Conservation (phyloP, 1,284 basidiomycete genomes). For the Irpex lacteus region DNA sequence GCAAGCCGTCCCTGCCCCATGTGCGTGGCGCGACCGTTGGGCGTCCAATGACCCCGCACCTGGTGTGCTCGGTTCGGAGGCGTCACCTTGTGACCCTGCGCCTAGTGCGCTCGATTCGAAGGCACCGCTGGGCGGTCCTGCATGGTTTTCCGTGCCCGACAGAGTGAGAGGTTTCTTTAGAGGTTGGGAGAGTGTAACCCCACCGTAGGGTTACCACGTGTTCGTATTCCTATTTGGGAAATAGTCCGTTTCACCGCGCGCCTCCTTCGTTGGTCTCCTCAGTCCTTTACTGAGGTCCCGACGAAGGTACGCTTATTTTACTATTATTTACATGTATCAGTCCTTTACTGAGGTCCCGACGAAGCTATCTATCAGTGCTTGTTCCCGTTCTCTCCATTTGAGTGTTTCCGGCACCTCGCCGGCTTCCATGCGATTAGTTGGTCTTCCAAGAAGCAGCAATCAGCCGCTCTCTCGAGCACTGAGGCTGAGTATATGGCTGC, state of each 20-base stretch:
- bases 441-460: too few species aligned
- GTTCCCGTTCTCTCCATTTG: not conserved
- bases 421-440: too few species aligned
- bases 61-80: not conserved
- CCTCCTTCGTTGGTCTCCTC: not conserved
- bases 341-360: not conserved
- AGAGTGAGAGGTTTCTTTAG: not conserved
- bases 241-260: too few species aligned
- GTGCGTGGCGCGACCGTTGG: not conserved
- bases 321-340: not conserved
- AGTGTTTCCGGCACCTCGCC: not conserved
- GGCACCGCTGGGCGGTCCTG: not conserved
- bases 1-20: too few species aligned
- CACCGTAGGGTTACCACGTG: not conserved
- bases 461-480: too few species aligned
- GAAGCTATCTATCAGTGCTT: not conserved
- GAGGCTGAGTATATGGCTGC: too few species aligned
- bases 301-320: not conserved
- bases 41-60: not conserved
- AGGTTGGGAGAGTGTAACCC: conserved; percentile 2
- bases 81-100: not conserved
- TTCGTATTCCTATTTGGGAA: not conserved
- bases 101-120: not conserved
- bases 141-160: not conserved
- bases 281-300: not conserved